Conservation (phyloP, 257 asterid species). For the Nicotiana paniculata region DNA sequence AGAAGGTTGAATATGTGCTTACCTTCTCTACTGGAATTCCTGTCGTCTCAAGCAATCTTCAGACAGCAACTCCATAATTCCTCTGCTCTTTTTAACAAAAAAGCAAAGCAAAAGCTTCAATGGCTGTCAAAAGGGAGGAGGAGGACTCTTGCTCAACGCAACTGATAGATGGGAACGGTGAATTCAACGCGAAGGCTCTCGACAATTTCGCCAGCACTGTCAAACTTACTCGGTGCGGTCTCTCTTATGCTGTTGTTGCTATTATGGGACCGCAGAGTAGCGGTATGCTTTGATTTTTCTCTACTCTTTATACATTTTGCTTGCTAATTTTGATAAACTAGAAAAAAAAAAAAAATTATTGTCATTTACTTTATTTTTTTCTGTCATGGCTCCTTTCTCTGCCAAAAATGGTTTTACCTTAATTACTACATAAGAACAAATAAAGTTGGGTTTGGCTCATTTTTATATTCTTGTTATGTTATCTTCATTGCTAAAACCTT, state of each 20-base stretch:
- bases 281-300: conserved; percentile 39
- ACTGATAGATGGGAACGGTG: conserved; percentile 34
- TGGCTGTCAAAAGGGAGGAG: conserved; percentile 3
- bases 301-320: neutral
- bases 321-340: neutral
- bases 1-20: neutral
- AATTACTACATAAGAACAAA: neutral
- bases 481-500: neutral
- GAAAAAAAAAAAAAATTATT: too few relatives aligned
- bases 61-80: neutral
- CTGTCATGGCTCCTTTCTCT: too few relatives aligned
- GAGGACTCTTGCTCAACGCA: conserved; percentile 29
- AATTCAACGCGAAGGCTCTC: conserved; percentile 33
- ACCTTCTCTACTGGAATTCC: neutral
- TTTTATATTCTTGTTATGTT: neutral
- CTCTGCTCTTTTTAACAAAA: neutral
- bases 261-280: conserved; percentile 93
- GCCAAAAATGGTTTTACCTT: too few relatives aligned
- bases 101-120: neutral
- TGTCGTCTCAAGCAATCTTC: neutral
- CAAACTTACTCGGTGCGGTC: conserved; percentile 39
- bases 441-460: neutral
- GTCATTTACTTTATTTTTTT: too few relatives aligned
- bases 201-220: conserved; percentile 23
- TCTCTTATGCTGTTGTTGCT: conserved; percentile 72